Evolutionary conservation across 2,329 filamentous ascomycete genomes (phyloP), one percentile per base, ranked within the genome.

Genomic region (Botrytis fabae): DNA sequence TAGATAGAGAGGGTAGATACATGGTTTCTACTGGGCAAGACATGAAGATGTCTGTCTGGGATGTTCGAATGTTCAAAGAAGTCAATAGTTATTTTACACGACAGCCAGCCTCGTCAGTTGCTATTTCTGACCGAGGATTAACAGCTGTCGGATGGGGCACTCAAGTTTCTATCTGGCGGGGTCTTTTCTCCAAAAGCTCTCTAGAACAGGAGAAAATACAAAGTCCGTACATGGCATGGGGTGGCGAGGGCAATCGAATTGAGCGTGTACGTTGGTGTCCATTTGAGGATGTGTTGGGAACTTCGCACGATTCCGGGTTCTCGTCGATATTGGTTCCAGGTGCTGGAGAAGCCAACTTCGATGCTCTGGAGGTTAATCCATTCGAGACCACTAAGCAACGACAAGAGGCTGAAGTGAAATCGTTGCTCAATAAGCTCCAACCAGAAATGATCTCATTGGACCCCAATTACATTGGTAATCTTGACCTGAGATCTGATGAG

Each of bases 401-500:
- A 79, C 95, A 97, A 82, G 96, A 99, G 83, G 88, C 88, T 69
- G 96, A 99, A 83, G 94, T 99, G 82, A 94, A 93, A 85, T 86
- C 89, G 20, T 86, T 99, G 76, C 89, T 99, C 78, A 97, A 97
- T 86, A 99, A 99, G 85, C 86, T 99, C 65, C 90, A 95, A 79
- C 95, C 96, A 5, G 95, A 97, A 80, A 99, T 98, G 94, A 99
- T 99, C 75, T 93, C 94, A 1, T 86, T 99, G 35, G 92, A 99
- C 81, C 95, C 96, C 77, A 92, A 96, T 82, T 97, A 94, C 80
- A 90, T 99, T 78, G 96, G 96, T 72, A 93, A 91, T 77, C 86
- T 99, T 46, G 95, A 99, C 81, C 85, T 94, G 73, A 89, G 93
- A 69, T 93, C 92, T 51, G 90, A 95, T 74, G 88, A 93, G 84